Conservation (phyloP, 2,329 filamentous ascomycete genomes). For the Exophiala spinifera region DNA sequence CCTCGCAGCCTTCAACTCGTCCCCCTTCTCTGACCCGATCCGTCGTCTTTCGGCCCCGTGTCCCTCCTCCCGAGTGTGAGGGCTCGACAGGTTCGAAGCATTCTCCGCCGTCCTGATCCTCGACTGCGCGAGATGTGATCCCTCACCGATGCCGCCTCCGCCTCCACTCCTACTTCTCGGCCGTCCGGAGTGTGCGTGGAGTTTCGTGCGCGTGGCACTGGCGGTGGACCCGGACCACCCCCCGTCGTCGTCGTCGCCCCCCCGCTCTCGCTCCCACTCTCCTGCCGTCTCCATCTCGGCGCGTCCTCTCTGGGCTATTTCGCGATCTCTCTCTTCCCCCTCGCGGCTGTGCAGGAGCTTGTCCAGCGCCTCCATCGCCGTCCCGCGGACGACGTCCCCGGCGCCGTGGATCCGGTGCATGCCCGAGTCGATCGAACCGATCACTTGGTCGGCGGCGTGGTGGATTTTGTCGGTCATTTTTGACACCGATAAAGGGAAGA, state of each 20-base stretch:
- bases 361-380: conserved; percentile 38
- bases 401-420: conserved; percentile 34
- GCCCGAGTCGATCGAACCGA: conserved; percentile 12
- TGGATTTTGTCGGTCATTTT: conserved; percentile 8
- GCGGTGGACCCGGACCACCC: too few relatives aligned
- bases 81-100: too few relatives aligned
- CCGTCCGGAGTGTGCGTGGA: too few relatives aligned
- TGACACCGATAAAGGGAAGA: too few relatives aligned
- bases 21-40: not conserved
- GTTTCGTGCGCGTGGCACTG: not conserved
- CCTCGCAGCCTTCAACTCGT: not conserved
- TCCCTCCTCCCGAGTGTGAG: too few relatives aligned
- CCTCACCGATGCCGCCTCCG: not conserved
- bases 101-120: not conserved
- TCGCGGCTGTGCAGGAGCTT: conserved; percentile 38
- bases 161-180: not conserved
- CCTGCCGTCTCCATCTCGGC: conserved; percentile 8
- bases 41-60: too few relatives aligned
- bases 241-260: too few relatives aligned
- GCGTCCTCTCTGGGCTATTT: conserved; percentile 35
- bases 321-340: conserved; percentile 36
- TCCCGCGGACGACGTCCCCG: conserved; percentile 42
- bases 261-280: not conserved
- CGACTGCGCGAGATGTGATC: not conserved
- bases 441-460: conserved; percentile 4